These are phyloP conservation scores for Theobroma grandiflorum DNA, from an alignment of 441 rosid genomes.

Conservation along the genomic window DNA sequence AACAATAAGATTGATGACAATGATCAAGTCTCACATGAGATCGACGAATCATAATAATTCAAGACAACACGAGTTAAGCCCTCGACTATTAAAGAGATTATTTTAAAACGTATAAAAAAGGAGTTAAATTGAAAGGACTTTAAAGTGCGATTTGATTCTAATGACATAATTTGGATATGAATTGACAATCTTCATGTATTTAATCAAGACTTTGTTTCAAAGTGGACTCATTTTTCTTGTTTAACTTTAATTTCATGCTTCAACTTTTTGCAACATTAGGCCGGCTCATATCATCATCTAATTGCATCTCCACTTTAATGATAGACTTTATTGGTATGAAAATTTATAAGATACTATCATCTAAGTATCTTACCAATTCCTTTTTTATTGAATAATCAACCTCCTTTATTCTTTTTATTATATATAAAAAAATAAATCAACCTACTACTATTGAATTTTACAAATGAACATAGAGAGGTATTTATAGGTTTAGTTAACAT, in stretches of 20 bases:
- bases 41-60: slow-evolving; percentile 2
- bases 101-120: background rate
- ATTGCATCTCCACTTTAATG: background rate
- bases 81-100: background rate
- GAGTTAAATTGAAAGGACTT: background rate
- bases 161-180: slow-evolving; percentile 22
- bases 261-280: slow-evolving; percentile 14
- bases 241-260: slow-evolving; percentile 8
- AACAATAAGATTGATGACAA: background rate
- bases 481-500: too few species aligned
- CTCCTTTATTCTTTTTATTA: too few species aligned
- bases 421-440: too few species aligned
- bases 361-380: background rate
- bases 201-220: background rate
- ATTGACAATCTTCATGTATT: slow-evolving; percentile 31
- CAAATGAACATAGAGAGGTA: too few species aligned
- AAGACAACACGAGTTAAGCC: slow-evolving; percentile 7
- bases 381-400: background rate
- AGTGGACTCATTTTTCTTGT: slow-evolving; percentile 10
- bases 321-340: background rate
- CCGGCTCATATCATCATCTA: background rate
- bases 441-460: too few species aligned
- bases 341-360: background rate
- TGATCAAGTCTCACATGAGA: slow-evolving; percentile 24
- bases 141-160: slow-evolving; percentile 28